Evolutionary conservation across 2,329 filamentous ascomycete species (phyloP).

Genomic region (Aspergillus oerlinghausenensis): DNA sequence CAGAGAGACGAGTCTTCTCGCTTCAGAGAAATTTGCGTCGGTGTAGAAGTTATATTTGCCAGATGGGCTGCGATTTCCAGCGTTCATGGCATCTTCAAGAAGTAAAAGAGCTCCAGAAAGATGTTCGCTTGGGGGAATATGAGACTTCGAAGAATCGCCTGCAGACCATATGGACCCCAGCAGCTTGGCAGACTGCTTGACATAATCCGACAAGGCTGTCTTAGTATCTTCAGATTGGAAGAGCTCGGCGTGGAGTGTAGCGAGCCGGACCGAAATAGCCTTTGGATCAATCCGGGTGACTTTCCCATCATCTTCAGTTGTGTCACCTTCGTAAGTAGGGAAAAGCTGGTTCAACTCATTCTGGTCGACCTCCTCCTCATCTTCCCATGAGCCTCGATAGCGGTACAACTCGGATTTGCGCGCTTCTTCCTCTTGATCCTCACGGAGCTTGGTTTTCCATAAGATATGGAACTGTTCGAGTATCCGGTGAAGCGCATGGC

Average conservation of each 20-base stretch:
- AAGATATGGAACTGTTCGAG: constrained; percentile 71
- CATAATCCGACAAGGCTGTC: constrained; percentile 27
- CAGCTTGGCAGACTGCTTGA: constrained; percentile 32
- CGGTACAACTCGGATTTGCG: constrained; percentile 73
- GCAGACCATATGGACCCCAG: constrained; percentile 32
- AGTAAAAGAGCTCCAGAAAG: constrained; percentile 63
- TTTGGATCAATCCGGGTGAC: constrained; percentile 41
- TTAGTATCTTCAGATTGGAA: constrained; percentile 29
- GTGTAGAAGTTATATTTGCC: constrained; percentile 82
- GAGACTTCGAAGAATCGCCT: constrained; percentile 18
- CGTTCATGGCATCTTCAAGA: constrained; percentile 57
- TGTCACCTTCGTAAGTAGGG: constrained; percentile 64
- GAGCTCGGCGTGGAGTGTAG: constrained; percentile 54
- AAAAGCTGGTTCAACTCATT: constrained; percentile 77
- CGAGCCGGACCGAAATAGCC: constrained; percentile 57
- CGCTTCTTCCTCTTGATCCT: constrained; percentile 71
- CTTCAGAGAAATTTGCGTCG: constrained; percentile 71
- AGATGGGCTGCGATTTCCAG: constrained; percentile 40
- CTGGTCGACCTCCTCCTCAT: constrained; percentile 69
- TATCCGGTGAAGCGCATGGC: constrained; percentile 58
- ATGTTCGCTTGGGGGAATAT: constrained; percentile 46
- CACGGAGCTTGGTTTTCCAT: constrained; percentile 72
- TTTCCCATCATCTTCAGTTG: constrained; percentile 33
- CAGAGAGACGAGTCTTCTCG: constrained; percentile 66
- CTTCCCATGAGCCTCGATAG: constrained; percentile 72